Conservation (phyloP, 257 asterid genomes). For the Nicotiana knightiana region DNA sequence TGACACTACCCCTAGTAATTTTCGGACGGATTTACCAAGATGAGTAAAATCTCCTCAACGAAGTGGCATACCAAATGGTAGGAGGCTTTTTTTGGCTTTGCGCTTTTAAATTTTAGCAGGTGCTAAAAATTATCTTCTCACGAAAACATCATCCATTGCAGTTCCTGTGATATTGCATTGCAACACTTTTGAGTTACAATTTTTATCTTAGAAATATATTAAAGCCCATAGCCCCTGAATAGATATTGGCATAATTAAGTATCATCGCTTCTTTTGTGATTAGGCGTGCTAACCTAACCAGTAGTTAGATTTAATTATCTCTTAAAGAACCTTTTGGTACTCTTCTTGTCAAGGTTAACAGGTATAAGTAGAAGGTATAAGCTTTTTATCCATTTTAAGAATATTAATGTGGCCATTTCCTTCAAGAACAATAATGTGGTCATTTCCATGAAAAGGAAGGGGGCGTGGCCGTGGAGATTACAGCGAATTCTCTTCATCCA, state of each 20-base stretch:
- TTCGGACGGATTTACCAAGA: neutral
- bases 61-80: neutral
- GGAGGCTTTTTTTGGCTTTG: neutral
- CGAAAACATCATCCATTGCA: neutral
- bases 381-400: neutral
- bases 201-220: neutral
- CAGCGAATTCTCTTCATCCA: constrained; percentile 82
- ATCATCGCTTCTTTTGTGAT: neutral
- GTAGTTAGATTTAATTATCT: neutral
- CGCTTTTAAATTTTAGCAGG: neutral
- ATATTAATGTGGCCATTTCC: neutral
- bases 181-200: neutral
- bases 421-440: neutral
- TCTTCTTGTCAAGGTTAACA: neutral
- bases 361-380: neutral
- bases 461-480: constrained; percentile 53
- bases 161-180: neutral
- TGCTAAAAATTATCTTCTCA: neutral
- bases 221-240: too few species aligned
- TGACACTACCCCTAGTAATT: neutral
- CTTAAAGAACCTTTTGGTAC: neutral
- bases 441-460: constrained; percentile 45
- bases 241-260: neutral
- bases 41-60: neutral
- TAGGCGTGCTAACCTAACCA: neutral